A percentile compares a stretch with the other conserved stretches of the same genome.
Conservation (phyloP, 306 rosid genomes). For the Carpinus fangiana region DNA sequence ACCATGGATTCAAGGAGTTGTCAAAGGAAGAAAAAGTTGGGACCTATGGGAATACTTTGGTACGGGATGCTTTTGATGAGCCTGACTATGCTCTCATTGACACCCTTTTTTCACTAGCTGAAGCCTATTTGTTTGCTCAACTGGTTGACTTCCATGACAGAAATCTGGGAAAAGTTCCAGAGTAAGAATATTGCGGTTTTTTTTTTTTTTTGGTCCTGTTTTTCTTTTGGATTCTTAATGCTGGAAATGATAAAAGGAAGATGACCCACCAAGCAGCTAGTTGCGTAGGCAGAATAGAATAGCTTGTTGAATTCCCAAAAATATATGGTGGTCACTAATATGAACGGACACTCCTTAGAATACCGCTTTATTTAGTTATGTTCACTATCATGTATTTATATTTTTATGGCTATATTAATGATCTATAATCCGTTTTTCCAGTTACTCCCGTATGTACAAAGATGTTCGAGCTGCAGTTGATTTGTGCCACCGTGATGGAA, state of each 20-base stretch:
- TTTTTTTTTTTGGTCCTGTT: constrained; percentile 7
- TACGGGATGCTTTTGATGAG: constrained; percentile 89
- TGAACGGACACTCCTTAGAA: not conserved
- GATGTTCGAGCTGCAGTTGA: constrained; percentile 99
- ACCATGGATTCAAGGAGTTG: constrained; percentile 90
- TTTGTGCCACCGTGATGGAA: constrained; percentile 97
- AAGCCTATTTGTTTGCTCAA: constrained; percentile 96
- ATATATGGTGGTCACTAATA: not conserved
- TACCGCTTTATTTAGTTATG: constrained; percentile 13
- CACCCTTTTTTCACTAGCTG: constrained; percentile 94
- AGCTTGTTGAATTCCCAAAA: too few species aligned
- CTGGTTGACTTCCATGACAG: constrained; percentile 79
- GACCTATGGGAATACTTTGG: constrained; percentile 83
- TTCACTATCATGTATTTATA: not conserved
- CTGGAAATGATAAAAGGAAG: not conserved
- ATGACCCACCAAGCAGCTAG: too few species aligned
- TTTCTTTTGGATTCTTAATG: not conserved
- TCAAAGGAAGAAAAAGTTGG: constrained; percentile 92
- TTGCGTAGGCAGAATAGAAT: too few species aligned
- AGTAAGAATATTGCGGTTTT: constrained; percentile 56
- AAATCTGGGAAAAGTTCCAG: constrained; percentile 60
- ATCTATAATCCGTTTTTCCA: constrained; percentile 32
- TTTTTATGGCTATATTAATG: not conserved
- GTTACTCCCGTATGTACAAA: constrained; percentile 85
- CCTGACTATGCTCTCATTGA: constrained; percentile 94